Percentiles rank a stretch among this genome's conserved stretches.
Conservation (phyloP, 116 monocot species). For the Posidonia oceanica region DNA sequence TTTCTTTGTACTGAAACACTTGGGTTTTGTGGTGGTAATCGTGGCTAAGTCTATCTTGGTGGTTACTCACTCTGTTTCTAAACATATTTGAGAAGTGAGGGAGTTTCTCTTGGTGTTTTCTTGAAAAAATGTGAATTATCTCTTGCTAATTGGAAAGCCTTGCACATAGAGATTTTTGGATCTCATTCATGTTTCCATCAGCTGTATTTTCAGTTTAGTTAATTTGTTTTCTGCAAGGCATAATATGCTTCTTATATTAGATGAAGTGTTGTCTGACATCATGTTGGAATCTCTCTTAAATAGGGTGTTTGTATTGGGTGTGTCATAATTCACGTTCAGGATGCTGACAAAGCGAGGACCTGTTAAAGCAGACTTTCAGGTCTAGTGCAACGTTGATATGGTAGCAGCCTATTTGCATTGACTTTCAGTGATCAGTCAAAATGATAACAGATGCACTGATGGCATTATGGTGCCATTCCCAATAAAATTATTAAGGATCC, state of each 20-base stretch:
- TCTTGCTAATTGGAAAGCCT: background rate
- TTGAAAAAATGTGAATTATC: too few species aligned
- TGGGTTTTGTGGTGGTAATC: too few species aligned
- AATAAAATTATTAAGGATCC: conserved; percentile 7
- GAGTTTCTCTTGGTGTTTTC: background rate
- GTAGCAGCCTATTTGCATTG: conserved; percentile 34
- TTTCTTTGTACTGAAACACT: too few species aligned
- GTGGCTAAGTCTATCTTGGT: background rate
- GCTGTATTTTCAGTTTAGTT: conserved; percentile 18
- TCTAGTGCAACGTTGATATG: conserved; percentile 51
- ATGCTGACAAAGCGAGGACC: conserved; percentile 59
- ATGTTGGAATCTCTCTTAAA: conserved; percentile 80
- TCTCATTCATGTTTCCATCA: background rate
- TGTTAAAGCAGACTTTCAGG: conserved; percentile 49
- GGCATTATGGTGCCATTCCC: conserved; percentile 2
- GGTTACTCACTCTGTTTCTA: background rate
- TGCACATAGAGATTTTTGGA: background rate
- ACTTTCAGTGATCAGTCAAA: conserved; percentile 34
- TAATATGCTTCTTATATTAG: conserved; percentile 19
- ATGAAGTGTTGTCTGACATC: conserved; percentile 52
- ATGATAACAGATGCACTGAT: conserved; percentile 1
- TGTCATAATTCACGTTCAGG: conserved; percentile 88
- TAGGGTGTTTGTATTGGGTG: conserved; percentile 92
- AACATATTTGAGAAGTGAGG: background rate
- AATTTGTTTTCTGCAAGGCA: conserved; percentile 26